Conservation (phyloP, 805 yeast genomes). For the Blastobotrys terrestris region DNA sequence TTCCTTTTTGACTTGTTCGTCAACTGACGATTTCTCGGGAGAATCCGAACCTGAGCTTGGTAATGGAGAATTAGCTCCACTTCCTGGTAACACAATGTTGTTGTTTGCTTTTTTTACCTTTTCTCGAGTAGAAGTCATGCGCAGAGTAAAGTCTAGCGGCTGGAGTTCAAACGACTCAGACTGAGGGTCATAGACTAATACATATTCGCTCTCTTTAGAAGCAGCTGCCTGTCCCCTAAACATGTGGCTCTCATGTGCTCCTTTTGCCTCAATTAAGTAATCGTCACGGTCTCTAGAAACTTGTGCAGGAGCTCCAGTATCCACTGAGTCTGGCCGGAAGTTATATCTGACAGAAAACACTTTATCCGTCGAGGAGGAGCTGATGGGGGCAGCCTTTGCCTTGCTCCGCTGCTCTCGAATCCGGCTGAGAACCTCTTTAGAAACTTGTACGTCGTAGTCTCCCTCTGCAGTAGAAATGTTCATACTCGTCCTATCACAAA, state of each 20-base stretch:
- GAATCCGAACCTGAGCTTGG: not conserved
- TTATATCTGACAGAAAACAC: conserved; percentile 2
- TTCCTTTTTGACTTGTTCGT: not conserved
- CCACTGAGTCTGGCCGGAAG: conserved; percentile 22
- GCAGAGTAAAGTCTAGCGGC: conserved; percentile 18
- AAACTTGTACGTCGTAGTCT: conserved; percentile 2
- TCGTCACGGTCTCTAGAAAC: conserved; percentile 20
- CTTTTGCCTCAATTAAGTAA: conserved; percentile 12
- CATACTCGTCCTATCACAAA: not conserved
- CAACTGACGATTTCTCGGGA: not conserved
- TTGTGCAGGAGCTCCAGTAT: conserved; percentile 6
- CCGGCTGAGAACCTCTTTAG: not conserved
- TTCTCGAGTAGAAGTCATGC: conserved; percentile 20
- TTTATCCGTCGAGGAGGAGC: conserved; percentile 3
- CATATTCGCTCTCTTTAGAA: conserved; percentile 47
- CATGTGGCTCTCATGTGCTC: conserved; percentile 12
- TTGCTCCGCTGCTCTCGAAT: not conserved
- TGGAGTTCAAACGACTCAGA: conserved; percentile 21
- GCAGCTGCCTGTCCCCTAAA: conserved; percentile 24
- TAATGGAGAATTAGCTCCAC: not conserved
- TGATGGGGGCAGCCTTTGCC: too few relatives aligned
- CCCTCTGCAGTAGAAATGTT: not conserved
- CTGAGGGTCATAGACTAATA: conserved; percentile 72
- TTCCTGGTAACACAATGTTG: not conserved
- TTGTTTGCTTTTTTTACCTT: conserved; percentile 8